These are phyloP conservation scores for Typha latifolia DNA, from an alignment of 176 grass and related monocot genomes.

Conservation along the genomic window DNA sequence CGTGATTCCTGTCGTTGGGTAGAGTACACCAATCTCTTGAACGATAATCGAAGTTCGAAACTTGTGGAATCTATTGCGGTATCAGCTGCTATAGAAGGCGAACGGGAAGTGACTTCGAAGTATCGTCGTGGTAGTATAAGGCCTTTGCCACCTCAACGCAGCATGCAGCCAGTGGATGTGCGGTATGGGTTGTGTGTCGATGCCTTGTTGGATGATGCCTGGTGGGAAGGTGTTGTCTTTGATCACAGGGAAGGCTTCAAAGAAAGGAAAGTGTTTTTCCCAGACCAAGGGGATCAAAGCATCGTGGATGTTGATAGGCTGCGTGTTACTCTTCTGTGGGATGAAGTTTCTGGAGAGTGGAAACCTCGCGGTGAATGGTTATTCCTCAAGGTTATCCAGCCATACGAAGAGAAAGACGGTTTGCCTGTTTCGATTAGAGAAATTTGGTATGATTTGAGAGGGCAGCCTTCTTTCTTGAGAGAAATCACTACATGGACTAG, in stretches of 20 bases:
- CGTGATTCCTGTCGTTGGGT: not conserved
- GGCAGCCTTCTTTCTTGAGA: slow-evolving; percentile 28
- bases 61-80: slow-evolving; percentile 12
- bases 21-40: slow-evolving; percentile 16
- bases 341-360: slow-evolving; percentile 63
- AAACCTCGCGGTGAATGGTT: slow-evolving; percentile 49
- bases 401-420: slow-evolving; percentile 37
- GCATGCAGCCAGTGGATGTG: slow-evolving; percentile 27
- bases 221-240: slow-evolving; percentile 67
- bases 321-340: slow-evolving; percentile 53
- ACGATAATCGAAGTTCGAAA: slow-evolving; percentile 8
- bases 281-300: slow-evolving; percentile 59
- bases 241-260: slow-evolving; percentile 41
- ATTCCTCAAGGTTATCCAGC: slow-evolving; percentile 45
- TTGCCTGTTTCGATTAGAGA: slow-evolving; percentile 46
- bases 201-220: slow-evolving; percentile 39
- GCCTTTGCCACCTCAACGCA: slow-evolving; percentile 23
- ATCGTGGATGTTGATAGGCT: slow-evolving; percentile 32
- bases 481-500: slow-evolving; percentile 44
- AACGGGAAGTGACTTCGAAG: not conserved
- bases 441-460: slow-evolving; percentile 56
- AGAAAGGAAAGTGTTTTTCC: slow-evolving; percentile 50
- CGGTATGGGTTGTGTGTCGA: slow-evolving; percentile 58
- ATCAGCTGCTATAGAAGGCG: slow-evolving; percentile 22
- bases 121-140: slow-evolving; percentile 18